A percentile compares a stretch with the other conserved stretches of the same genome.
Conservation (phyloP, 1,284 basidiomycete species). For the Trichosporon inkin region DNA sequence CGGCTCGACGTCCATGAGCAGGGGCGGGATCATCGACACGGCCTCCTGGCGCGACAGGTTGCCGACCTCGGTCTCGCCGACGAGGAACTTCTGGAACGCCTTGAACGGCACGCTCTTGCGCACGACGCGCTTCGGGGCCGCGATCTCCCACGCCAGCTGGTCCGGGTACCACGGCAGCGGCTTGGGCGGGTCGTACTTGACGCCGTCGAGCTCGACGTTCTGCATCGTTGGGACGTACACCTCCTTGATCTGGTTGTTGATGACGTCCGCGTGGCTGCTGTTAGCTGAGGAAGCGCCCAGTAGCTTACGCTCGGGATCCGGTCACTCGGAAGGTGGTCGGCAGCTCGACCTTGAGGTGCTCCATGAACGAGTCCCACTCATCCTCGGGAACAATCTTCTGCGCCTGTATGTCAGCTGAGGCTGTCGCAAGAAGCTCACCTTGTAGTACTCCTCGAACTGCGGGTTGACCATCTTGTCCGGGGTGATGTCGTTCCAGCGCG, state of each 20-base stretch:
- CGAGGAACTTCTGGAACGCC: conserved; percentile 92
- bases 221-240: conserved; percentile 74
- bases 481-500: conserved; percentile 25
- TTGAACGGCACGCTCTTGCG: conserved; percentile 92
- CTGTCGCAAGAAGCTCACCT: conserved; percentile 28
- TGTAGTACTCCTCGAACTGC: conserved; percentile 71
- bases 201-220: conserved; percentile 70
- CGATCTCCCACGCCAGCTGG: conserved; percentile 91
- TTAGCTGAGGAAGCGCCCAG: neutral
- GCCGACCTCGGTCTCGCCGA: conserved; percentile 97
- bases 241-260: conserved; percentile 69
- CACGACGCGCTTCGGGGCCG: conserved; percentile 83
- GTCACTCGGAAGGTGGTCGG: conserved; percentile 95
- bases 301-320: conserved; percentile 70
- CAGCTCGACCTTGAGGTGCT: conserved; percentile 65
- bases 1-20: conserved; percentile 90
- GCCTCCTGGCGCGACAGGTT: conserved; percentile 96
- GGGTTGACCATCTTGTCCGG: conserved; percentile 58
- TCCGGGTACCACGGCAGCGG: conserved; percentile 92
- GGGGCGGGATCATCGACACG: conserved; percentile 96
- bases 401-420: conserved; percentile 25
- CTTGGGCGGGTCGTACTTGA: conserved; percentile 63
- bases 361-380: conserved; percentile 77
- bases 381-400: conserved; percentile 50
- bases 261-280: conserved; percentile 63